These are phyloP conservation scores for Phaeoacremonium minimum DNA, from an alignment of 2,329 filamentous ascomycete species.

Conservation along the genomic window DNA sequence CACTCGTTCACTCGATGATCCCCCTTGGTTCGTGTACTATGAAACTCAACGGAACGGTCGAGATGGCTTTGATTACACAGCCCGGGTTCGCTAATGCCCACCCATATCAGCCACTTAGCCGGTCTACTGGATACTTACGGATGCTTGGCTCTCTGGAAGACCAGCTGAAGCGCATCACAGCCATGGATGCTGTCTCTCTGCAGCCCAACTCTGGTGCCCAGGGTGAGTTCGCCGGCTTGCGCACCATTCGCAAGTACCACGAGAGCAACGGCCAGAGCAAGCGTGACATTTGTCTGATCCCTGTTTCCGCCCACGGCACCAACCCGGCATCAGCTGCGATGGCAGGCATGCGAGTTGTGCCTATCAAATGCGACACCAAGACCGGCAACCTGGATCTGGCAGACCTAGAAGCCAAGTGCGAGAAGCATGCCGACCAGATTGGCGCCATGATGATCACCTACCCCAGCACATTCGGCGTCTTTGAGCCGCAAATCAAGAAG, in stretches of 20 bases:
- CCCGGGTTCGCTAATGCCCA: constrained; percentile 75
- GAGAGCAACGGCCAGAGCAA: constrained; percentile 64
- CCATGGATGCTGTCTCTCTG: constrained; percentile 83
- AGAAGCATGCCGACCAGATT: constrained; percentile 80
- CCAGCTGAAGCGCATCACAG: constrained; percentile 78
- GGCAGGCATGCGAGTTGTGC: constrained; percentile 91
- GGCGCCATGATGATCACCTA: constrained; percentile 97
- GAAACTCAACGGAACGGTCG: constrained; percentile 92
- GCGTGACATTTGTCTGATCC: constrained; percentile 90
- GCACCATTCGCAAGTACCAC: constrained; percentile 81
- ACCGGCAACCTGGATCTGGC: constrained; percentile 87
- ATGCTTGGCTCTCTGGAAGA: constrained; percentile 70
- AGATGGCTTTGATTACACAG: constrained; percentile 84
- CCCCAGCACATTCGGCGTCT: constrained; percentile 91
- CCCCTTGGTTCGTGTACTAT: constrained; percentile 95
- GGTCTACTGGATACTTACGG: constrained; percentile 62
- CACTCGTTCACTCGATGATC: constrained; percentile 95
- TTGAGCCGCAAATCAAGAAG: constrained; percentile 83
- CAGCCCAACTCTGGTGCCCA: constrained; percentile 96
- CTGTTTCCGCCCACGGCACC: constrained; percentile 90
- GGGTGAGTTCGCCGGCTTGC: constrained; percentile 87
- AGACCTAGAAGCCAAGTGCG: constrained; percentile 83
- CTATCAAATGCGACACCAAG: constrained; percentile 81
- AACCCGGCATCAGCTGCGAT: constrained; percentile 94
- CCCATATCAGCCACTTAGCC: constrained; percentile 65